Evolutionary conservation across 2,329 filamentous ascomycete genomes (phyloP), one percentile per base, ranked within the genome.

Genomic region (Penicillium hesseltinei): DNA sequence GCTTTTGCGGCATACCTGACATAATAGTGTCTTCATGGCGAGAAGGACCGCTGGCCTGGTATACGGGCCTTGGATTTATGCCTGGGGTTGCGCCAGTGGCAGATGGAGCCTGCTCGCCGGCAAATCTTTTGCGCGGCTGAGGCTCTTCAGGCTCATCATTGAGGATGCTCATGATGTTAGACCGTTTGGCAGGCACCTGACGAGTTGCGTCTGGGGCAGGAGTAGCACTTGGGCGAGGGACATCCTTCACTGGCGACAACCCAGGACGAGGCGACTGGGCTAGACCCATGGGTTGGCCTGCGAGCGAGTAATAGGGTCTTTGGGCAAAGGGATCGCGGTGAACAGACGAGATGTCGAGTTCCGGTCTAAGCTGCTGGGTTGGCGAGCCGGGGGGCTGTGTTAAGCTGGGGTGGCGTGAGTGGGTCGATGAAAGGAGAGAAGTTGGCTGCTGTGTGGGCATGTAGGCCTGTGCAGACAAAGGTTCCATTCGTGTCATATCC

Each of bases 71-170:
- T 40, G 67, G 60, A 11, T 64, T 68, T 46, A 72, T 66, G 11
- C 57, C 49, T 3, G 58, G 50, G 29, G 53, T 56, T 17, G 54
- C 57, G 3, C 56, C 50, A 19, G 65, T 59, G 1, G 57, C 54
- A 25, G 70, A 62, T 17, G 70, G 63, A 23, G 59, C 61, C 57
- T 68, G 66, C 21, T 79, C 77, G 57, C 73, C 71, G n/a, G 76
- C 75, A 51, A 77, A 75, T 10, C 76, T 71, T 59, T 80, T 80
- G 35, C 74, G 71, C 33, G 75, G 78, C 56, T 74, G 75, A 35
- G 77, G 78, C 48, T 80, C 78, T 39, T 77, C 74, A 0, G 78
- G 73, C 55, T 80, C 78, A 49, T 79, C 77, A 58, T 81, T 81
- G 35, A 81, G 66, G 40, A 81, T 75, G 57, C 71, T 78, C 71